Conservation (phyloP, 805 yeast genomes). For the Saccharomyces paradoxus region DNA sequence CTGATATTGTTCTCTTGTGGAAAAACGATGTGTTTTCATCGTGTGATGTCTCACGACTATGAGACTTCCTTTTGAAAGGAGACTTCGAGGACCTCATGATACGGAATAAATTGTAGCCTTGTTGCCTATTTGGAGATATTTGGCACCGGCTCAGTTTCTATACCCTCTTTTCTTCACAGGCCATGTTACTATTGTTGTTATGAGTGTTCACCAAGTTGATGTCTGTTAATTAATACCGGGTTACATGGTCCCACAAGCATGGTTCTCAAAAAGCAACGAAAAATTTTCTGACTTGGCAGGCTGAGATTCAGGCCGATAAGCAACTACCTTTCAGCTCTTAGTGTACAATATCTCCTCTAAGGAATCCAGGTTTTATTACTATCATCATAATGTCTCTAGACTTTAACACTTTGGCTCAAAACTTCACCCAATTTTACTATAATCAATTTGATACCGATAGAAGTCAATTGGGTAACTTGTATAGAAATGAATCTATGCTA, state of each 20-base stretch:
- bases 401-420: constrained; percentile 48
- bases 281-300: background rate
- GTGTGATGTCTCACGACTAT: constrained; percentile 27
- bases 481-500: constrained; percentile 95
- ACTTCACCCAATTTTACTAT: constrained; percentile 91
- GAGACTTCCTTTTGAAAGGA: constrained; percentile 31
- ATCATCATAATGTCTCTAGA: constrained; percentile 31
- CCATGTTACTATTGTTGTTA: background rate
- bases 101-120: background rate
- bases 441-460: constrained; percentile 91
- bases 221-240: background rate
- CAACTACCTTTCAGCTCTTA: background rate
- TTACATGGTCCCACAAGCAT: background rate
- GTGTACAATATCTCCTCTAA: background rate
- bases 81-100: constrained; percentile 30
- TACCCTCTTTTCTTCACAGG: background rate
- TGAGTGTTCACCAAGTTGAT: background rate
- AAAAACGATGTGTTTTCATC: constrained; percentile 17
- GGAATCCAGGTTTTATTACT: constrained; percentile 1
- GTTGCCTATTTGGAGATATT: background rate
- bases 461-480: constrained; percentile 82
- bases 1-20: constrained; percentile 18
- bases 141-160: background rate
- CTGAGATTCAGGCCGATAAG: background rate
- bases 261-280: background rate